phyloP scores from a whole-genome alignment of 495 filamentous ascomycete genomes.

The Saxispiralis lemnorum region DNA sequence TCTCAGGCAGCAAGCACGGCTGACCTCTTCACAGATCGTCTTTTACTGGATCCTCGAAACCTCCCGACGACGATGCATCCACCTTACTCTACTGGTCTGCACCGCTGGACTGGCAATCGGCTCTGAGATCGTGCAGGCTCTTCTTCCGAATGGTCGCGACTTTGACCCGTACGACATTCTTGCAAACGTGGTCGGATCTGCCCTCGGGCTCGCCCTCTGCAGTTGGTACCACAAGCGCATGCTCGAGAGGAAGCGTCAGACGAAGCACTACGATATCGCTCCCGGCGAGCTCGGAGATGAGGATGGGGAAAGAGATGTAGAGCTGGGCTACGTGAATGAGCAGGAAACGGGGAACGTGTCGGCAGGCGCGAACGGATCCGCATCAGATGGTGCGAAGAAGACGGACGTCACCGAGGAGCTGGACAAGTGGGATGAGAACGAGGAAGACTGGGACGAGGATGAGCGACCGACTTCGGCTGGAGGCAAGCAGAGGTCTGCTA shows the following conservation, averaged over 20 bases:
- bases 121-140: conserved; percentile 67
- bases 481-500: not conserved
- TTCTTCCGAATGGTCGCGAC: conserved; percentile 52
- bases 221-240: conserved; percentile 89
- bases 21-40: conserved; percentile 27
- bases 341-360: conserved; percentile 15
- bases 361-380: conserved; percentile 18
- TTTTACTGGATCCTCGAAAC: conserved; percentile 99
- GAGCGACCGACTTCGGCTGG: not conserved
- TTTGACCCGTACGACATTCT: conserved; percentile 79
- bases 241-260: conserved; percentile 70
- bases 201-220: conserved; percentile 51
- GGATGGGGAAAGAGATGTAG: conserved; percentile 25
- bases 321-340: conserved; percentile 22
- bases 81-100: conserved; percentile 68
- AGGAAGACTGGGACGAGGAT: conserved; percentile 16
- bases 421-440: conserved; percentile 22
- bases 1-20: not conserved
- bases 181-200: conserved; percentile 70
- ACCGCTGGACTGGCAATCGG: conserved; percentile 58
- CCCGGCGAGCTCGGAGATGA: conserved; percentile 33
- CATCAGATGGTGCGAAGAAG: not conserved
- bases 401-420: conserved; percentile 13
- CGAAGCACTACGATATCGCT: conserved; percentile 50
- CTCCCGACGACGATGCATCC: conserved; percentile 60